These are phyloP conservation scores for Colletotrichum sp. DNA, from an alignment of 2,329 filamentous ascomycete species.

Conservation along the genomic window DNA sequence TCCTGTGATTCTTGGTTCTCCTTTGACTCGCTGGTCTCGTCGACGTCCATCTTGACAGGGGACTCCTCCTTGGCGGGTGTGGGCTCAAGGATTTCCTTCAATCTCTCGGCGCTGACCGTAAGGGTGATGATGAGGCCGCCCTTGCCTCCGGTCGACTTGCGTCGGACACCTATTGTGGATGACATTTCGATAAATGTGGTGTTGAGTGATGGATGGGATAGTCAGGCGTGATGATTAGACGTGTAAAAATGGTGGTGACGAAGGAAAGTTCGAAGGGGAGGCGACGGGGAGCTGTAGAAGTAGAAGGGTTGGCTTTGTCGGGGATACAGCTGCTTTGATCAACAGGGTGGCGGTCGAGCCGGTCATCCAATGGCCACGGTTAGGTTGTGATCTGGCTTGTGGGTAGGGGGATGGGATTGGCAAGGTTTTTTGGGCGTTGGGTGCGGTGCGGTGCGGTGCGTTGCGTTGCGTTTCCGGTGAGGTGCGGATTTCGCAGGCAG, in stretches of 20 bases:
- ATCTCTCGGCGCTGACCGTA: constrained; percentile 53
- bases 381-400: constrained; percentile 9
- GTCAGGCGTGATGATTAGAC: neutral
- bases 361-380: constrained; percentile 17
- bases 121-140: constrained; percentile 53
- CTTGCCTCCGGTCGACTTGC: constrained; percentile 26
- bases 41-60: constrained; percentile 39
- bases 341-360: constrained; percentile 21
- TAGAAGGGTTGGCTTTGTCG: constrained; percentile 17
- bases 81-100: constrained; percentile 56
- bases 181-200: constrained; percentile 17
- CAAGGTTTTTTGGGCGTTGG: constrained; percentile 6
- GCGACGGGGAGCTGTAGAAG: neutral
- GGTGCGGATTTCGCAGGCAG: neutral
- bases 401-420: constrained; percentile 7
- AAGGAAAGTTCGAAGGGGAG: neutral
- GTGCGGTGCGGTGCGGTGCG: neutral
- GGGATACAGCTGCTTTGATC: constrained; percentile 14
- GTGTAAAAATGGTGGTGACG: neutral
- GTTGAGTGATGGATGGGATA: neutral
- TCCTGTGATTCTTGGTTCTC: constrained; percentile 42
- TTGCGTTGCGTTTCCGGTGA: neutral
- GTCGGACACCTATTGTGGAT: constrained; percentile 16
- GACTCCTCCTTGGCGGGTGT: constrained; percentile 49
- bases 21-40: constrained; percentile 30